phyloP scores from a whole-genome alignment of 2,329 filamentous ascomycete species.

The Emergomyces africanus region DNA sequence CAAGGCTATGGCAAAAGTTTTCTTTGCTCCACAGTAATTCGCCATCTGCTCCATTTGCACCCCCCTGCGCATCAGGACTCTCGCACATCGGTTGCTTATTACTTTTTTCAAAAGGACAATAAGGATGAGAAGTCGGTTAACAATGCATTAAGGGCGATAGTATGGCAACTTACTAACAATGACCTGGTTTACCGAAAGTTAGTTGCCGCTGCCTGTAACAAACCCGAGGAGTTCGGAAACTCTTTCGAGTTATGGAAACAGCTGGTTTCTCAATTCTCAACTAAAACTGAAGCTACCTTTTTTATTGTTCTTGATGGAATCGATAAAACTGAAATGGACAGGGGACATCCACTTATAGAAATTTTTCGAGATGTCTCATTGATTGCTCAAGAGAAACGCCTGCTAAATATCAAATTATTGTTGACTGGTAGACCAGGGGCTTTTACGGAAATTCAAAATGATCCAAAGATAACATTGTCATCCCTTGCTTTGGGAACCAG shows the following conservation, averaged over 20 bases:
- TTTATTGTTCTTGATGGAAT: constrained; percentile 37
- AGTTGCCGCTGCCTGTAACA: constrained; percentile 9
- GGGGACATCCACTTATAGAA: constrained; percentile 12
- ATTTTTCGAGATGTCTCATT: constrained; percentile 10
- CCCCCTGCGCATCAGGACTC: constrained; percentile 6
- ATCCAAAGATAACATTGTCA: constrained; percentile 5
- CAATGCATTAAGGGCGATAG: constrained; percentile 7
- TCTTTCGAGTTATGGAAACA: constrained; percentile 10
- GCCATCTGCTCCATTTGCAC: constrained; percentile 6
- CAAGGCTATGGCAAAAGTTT: constrained; percentile 11
- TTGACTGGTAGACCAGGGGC: constrained; percentile 12
- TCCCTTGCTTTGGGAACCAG: constrained; percentile 12
- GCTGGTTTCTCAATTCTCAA: constrained; percentile 7
- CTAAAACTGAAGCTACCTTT: constrained; percentile 19
- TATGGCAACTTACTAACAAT: constrained; percentile 9
- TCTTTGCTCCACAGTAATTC: constrained; percentile 8
- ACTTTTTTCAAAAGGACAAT: constrained; percentile 9
- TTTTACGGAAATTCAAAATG: constrained; percentile 11
- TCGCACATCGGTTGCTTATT: constrained; percentile 9
- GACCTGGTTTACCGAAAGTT: constrained; percentile 9
- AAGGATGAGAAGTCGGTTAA: constrained; percentile 10
- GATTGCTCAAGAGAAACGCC: constrained; percentile 6
- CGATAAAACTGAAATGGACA: constrained; percentile 27
- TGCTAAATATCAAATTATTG: constrained; percentile 12
- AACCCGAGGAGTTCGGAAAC: constrained; percentile 10